Conservation (phyloP, 1,284 basidiomycete genomes). For the Apiotrichum gracile region DNA sequence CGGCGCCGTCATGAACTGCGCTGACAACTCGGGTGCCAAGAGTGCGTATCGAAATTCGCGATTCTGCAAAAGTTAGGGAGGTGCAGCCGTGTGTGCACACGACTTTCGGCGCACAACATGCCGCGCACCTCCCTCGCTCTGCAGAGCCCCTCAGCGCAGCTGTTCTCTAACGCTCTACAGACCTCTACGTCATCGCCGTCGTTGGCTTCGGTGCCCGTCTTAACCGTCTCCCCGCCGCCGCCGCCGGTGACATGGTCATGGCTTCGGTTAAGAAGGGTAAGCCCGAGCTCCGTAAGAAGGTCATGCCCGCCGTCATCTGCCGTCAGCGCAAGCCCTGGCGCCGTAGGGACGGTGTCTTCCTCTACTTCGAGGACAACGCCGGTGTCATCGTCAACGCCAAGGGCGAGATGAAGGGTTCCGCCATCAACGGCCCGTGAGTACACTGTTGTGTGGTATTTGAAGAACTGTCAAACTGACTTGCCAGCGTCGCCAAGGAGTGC, state of each 20-base stretch:
- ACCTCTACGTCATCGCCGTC: slow-evolving; percentile 50
- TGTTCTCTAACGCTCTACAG: slow-evolving; percentile 10
- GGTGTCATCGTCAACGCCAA: slow-evolving; percentile 98
- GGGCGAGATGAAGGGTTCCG: slow-evolving; percentile 99
- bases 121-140: too few species aligned
- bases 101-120: too few species aligned
- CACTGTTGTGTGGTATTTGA: slow-evolving; percentile 58
- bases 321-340: slow-evolving; percentile 99
- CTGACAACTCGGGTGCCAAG: slow-evolving; percentile 99
- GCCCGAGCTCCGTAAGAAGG: slow-evolving; percentile 99
- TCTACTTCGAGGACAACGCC: slow-evolving; percentile 96
- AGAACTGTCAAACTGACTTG: not conserved
- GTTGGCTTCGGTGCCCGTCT: slow-evolving; percentile 87
- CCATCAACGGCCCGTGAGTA: slow-evolving; percentile 82
- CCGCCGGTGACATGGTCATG: slow-evolving; percentile 98
- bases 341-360: slow-evolving; percentile 94
- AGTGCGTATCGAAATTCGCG: slow-evolving; percentile 46
- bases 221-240: slow-evolving; percentile 95
- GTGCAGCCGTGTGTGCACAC: too few species aligned
- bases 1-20: slow-evolving; percentile 98
- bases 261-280: slow-evolving; percentile 99
- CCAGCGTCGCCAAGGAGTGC: slow-evolving; percentile 47
- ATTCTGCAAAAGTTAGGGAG: too few species aligned
- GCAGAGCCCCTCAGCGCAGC: not conserved
- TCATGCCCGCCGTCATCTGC: slow-evolving; percentile 95